Base-by-base conservation (phyloP, 1,284 basidiomycete species). In the Trichosporon sp. region DNA sequence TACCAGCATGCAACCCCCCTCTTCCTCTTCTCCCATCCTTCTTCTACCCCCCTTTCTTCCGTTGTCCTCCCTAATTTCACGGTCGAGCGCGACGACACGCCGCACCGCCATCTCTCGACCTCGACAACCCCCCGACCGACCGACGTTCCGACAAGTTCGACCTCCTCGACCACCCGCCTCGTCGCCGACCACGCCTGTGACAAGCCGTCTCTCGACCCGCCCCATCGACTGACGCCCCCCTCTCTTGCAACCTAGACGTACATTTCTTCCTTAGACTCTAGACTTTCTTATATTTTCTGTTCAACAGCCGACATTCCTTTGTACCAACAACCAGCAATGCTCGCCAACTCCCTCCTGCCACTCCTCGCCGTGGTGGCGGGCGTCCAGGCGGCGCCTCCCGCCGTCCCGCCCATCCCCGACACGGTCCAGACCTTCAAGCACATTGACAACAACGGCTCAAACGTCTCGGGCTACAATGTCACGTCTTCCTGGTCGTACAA, bases 351-450 rank as follows among this genome's bases (percentile, higher is more conserved):
- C 7, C 29, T 60, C 2, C 56, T 23, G 18, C 56, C 23, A 29
- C 56, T 60, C 15, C 21, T 23, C 2, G 56, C 23, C 3, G 56
- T 29, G 13, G 56, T 29, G 18, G 29, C 56, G 29, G 5, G 8
- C 56, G 56, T 29, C 56, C 56, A 60, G 56, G 56, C 56, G 56
- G 56, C 56, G 29, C 47, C 47, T n/a, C 47, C 47, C 47, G 15
- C 38, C 12, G 38, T 42, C 15, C 38, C 27, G 7, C 56, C 56
- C 18, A 11, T 60, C 7, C 29, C 56, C 56, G 56, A 60, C 56
- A 60, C 56, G 18, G 56, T 60, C 56, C 13, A 60, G 56, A 60
- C 56, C 29, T 60, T n/a, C 56, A 32, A 60, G 27, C 56, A 60
- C 56, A 6, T 32, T 29, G 56, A 60, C 56, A 32, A 21, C 29